Percentiles rank a stretch among this genome's conserved stretches.
Evolutionary conservation across 2,329 filamentous ascomycete genomes (phyloP).

Genomic region (Fusarium citri): DNA sequence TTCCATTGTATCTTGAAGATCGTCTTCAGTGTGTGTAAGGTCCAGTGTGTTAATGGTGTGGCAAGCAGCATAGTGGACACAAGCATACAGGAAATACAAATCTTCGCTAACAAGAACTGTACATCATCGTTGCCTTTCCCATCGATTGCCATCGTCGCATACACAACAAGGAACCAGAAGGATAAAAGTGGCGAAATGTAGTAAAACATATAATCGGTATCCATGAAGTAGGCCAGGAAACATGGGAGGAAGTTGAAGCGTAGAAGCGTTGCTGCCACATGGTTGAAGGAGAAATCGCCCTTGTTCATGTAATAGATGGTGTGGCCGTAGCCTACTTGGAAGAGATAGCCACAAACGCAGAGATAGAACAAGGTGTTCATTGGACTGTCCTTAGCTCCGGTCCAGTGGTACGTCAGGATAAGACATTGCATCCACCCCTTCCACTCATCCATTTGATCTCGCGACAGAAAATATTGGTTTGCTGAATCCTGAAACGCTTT

Average conservation of each 20-base stretch:
- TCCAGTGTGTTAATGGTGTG: constrained; percentile 19
- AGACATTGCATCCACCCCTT: constrained; percentile 73
- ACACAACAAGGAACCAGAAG: constrained; percentile 71
- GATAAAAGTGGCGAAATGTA: constrained; percentile 68
- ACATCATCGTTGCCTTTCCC: constrained; percentile 56
- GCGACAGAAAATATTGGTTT: not conserved
- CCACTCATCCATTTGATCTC: constrained; percentile 68
- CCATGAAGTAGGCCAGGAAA: constrained; percentile 65
- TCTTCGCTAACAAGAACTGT: constrained; percentile 59
- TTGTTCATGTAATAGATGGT: constrained; percentile 67
- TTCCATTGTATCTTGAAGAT: constrained; percentile 62
- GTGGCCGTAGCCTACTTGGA: constrained; percentile 71
- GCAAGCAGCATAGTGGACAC: constrained; percentile 43
- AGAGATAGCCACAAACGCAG: constrained; percentile 67
- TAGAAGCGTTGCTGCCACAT: constrained; percentile 63
- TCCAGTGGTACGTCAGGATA: constrained; percentile 67
- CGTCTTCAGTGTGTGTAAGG: constrained; percentile 47
- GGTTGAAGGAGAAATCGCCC: constrained; percentile 65
- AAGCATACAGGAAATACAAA: constrained; percentile 55
- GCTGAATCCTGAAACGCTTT: not conserved
- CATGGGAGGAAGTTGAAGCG: constrained; percentile 67
- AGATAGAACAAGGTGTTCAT: constrained; percentile 66
- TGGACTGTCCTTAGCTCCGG: constrained; percentile 58
- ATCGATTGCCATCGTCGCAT: constrained; percentile 59
- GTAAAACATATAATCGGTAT: constrained; percentile 62